These are phyloP conservation scores for Nemania diffusa DNA, from an alignment of 2,329 filamentous ascomycete genomes.

Conservation along the genomic window DNA sequence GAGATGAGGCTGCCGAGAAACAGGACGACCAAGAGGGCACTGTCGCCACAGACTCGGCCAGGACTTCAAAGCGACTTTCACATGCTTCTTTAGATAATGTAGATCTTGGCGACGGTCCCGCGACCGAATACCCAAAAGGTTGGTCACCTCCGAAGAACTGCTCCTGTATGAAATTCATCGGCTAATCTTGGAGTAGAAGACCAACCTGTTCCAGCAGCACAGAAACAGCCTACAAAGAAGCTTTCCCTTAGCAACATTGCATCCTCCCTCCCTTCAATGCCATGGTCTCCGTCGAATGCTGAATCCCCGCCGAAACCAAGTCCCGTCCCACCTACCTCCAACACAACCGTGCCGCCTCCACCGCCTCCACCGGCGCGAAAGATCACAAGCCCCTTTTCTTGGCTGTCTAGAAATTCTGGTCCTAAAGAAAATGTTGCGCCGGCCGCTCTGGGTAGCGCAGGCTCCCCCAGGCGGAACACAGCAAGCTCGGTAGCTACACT, in stretches of 20 bases:
- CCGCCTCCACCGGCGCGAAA: slow-evolving; percentile 67
- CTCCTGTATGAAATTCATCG: background rate
- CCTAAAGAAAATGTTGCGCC: slow-evolving; percentile 65
- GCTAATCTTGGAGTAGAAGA: slow-evolving; percentile 44
- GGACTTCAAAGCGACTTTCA: slow-evolving; percentile 58
- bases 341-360: slow-evolving; percentile 51
- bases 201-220: slow-evolving; percentile 43
- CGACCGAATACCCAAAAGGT: slow-evolving; percentile 46
- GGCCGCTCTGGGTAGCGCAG: slow-evolving; percentile 56
- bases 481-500: slow-evolving; percentile 82
- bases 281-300: slow-evolving; percentile 72
- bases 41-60: slow-evolving; percentile 49
- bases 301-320: slow-evolving; percentile 60
- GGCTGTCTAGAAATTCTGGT: slow-evolving; percentile 77
- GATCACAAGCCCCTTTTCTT: slow-evolving; percentile 87
- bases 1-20: slow-evolving; percentile 33
- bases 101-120: slow-evolving; percentile 70
- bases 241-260: slow-evolving; percentile 77
- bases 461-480: slow-evolving; percentile 74
- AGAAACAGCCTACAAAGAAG: slow-evolving; percentile 62
- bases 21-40: slow-evolving; percentile 35
- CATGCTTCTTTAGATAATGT: slow-evolving; percentile 67
- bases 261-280: slow-evolving; percentile 76
- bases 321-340: slow-evolving; percentile 49
- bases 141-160: slow-evolving; percentile 20